phyloP scores from a whole-genome alignment of 78 protist species.

The Planoprotostelium fungivorum region DNA sequence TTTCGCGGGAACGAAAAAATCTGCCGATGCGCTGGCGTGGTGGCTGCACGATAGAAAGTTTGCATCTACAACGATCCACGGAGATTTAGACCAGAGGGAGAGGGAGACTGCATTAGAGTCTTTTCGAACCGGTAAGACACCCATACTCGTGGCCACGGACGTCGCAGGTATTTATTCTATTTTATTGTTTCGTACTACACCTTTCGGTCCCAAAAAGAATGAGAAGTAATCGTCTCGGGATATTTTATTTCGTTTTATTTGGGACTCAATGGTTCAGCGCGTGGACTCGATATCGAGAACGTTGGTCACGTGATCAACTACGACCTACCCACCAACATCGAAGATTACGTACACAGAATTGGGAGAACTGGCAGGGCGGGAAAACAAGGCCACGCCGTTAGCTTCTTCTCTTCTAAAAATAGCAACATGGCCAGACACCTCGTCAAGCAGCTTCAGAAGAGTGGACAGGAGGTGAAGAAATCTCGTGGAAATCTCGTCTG shows the following conservation, averaged over 20 bases:
- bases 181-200: too few species aligned
- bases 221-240: too few species aligned
- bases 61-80: slow-evolving; percentile 92
- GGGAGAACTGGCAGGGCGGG: slow-evolving; percentile 95
- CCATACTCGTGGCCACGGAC: slow-evolving; percentile 96
- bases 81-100: slow-evolving; percentile 95
- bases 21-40: slow-evolving; percentile 83
- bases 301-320: slow-evolving; percentile 13
- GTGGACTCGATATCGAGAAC: slow-evolving; percentile 91
- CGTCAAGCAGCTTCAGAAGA: neutral
- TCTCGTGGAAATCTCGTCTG: too few species aligned
- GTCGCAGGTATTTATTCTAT: slow-evolving; percentile 96
- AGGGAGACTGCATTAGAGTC: slow-evolving; percentile 89
- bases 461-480: neutral
- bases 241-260: too few species aligned
- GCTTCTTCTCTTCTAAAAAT: slow-evolving; percentile 33
- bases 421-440: slow-evolving; percentile 15
- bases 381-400: slow-evolving; percentile 69
- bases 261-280: neutral
- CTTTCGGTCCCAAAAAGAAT: too few species aligned
- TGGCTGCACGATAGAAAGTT: slow-evolving; percentile 52
- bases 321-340: slow-evolving; percentile 9
- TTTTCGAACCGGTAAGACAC: slow-evolving; percentile 67
- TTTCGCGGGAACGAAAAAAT: slow-evolving; percentile 79
- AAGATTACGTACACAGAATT: slow-evolving; percentile 71